Evolutionary conservation across 768 basidiomycete species (phyloP).

Genomic region (Dioszegia crocea): DNA sequence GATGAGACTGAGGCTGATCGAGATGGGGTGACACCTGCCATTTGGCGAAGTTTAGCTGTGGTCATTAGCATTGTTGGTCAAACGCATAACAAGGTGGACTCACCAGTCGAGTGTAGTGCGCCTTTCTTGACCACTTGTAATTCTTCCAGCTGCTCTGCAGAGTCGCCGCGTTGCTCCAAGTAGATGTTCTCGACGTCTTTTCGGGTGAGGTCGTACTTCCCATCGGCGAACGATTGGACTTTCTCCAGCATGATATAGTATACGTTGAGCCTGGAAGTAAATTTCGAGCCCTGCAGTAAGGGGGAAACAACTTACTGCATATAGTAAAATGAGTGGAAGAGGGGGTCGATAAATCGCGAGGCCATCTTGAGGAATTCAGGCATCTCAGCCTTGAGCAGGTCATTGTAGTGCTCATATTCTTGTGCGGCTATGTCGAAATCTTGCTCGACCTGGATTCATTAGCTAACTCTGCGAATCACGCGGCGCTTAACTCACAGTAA

Average conservation of each 20-base stretch:
- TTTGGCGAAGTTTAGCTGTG: conserved; percentile 41
- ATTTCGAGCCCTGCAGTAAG: background rate
- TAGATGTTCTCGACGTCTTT: conserved; percentile 72
- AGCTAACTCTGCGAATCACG: background rate
- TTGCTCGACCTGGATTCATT: conserved; percentile 71
- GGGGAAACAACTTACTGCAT: conserved; percentile 73
- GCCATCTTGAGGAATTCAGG: conserved; percentile 86
- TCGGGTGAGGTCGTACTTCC: conserved; percentile 67
- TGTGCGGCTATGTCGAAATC: conserved; percentile 87
- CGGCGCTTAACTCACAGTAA: conserved; percentile 63
- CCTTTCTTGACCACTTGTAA: conserved; percentile 66
- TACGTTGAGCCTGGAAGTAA: conserved; percentile 68
- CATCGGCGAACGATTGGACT: conserved; percentile 73
- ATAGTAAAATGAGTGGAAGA: conserved; percentile 99
- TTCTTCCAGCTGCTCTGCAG: conserved; percentile 70
- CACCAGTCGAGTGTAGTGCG: conserved; percentile 63
- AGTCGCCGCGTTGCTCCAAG: conserved; percentile 75
- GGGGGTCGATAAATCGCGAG: conserved; percentile 85
- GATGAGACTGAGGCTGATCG: conserved; percentile 19
- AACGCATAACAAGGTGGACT: conserved; percentile 46
- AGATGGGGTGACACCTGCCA: conserved; percentile 17
- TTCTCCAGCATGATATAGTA: conserved; percentile 94
- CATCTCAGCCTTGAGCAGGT: conserved; percentile 80
- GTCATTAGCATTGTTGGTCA: background rate
- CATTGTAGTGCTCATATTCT: conserved; percentile 91